These are phyloP conservation scores for Trichosphaerium sp. DNA, from an alignment of 78 protist genomes.

Conservation along the genomic window DNA sequence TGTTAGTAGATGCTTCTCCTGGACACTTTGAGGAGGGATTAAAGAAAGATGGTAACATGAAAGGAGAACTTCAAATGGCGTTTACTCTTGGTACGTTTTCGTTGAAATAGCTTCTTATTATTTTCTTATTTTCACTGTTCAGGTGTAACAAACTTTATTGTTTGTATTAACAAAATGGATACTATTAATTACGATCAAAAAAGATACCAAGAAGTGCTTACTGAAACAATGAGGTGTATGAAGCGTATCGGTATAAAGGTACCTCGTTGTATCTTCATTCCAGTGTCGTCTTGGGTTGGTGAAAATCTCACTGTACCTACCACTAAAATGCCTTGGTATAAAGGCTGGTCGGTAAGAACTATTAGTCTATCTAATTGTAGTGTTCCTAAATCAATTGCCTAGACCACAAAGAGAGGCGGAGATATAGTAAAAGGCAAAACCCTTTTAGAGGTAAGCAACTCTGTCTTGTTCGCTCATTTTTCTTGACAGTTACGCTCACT, in stretches of 20 bases:
- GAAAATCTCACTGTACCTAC: background rate
- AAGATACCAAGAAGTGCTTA: background rate
- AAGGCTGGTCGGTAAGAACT: too few species aligned
- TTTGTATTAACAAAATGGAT: background rate
- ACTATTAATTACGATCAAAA: background rate
- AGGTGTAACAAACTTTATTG: background rate
- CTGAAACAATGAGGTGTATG: background rate
- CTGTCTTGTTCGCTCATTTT: background rate
- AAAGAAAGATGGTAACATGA: background rate
- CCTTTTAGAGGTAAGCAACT: too few species aligned
- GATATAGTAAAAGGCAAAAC: too few species aligned
- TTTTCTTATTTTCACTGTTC: background rate
- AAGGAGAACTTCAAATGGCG: background rate
- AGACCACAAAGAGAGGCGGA: too few species aligned
- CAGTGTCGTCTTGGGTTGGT: background rate
- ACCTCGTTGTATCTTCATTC: background rate
- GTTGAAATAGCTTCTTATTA: background rate
- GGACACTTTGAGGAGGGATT: constrained; percentile 61
- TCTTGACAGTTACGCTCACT: background rate
- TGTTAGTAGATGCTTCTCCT: constrained; percentile 34
- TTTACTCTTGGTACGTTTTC: background rate
- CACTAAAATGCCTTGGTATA: background rate
- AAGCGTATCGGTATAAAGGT: background rate
- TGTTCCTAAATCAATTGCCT: background rate
- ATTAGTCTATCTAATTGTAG: background rate